These are phyloP conservation scores for Nemania serpens DNA, from an alignment of 2,329 filamentous ascomycete species.

Conservation along the genomic window DNA sequence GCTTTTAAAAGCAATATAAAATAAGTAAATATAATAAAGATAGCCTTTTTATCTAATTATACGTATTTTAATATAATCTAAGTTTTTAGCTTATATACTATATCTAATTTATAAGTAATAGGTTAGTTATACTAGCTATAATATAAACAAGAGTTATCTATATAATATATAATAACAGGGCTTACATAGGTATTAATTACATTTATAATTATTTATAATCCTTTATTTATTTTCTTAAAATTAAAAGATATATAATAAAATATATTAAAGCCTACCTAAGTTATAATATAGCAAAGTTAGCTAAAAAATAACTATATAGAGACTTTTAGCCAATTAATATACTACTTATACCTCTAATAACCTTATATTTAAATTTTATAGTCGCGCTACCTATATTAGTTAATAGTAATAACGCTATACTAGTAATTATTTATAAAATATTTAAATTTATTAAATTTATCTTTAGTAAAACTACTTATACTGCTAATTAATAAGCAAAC, in stretches of 20 bases:
- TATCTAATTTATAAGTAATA: not conserved
- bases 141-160: not conserved
- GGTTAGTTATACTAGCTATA: not conserved
- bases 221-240: not conserved
- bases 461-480: not conserved
- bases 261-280: not conserved
- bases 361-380: not conserved
- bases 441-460: slow-evolving; percentile 3
- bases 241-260: not conserved
- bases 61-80: not conserved
- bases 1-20: not conserved
- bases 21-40: not conserved
- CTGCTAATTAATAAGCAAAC: not conserved
- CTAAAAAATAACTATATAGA: not conserved
- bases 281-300: not conserved
- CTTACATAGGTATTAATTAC: not conserved
- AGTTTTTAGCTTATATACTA: not conserved
- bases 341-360: not conserved
- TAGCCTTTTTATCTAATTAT: not conserved
- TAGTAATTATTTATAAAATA: not conserved
- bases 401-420: not conserved
- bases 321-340: not conserved
- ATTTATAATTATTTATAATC: not conserved
- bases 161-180: not conserved
- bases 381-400: not conserved